Evolutionary conservation across 164 flowering plant genomes (phyloP).

Genomic region (Kingdonia uniflora): DNA sequence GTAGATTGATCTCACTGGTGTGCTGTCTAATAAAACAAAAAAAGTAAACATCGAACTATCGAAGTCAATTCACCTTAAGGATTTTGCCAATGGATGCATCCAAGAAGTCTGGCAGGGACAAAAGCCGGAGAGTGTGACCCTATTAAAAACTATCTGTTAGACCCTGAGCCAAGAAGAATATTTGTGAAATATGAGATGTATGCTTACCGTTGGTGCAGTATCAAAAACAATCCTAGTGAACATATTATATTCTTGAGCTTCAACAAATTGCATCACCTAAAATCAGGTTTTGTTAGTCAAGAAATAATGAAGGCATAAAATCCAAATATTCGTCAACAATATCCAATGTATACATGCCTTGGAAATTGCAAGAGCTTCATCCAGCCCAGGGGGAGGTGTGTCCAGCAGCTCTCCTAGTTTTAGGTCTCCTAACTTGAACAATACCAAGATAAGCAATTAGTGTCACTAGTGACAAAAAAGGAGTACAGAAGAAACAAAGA

Average conservation of each 20-base stretch:
- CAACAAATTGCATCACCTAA: conserved; percentile 96
- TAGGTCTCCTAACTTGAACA: conserved; percentile 64
- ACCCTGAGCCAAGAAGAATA: not conserved
- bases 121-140: conserved; percentile 91
- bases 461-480: not conserved
- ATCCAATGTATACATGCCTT: conserved; percentile 33
- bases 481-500: too few species aligned
- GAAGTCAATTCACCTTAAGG: conserved; percentile 47
- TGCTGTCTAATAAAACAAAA: too few species aligned
- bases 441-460: conserved; percentile 4
- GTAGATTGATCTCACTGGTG: too few species aligned
- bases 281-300: conserved; percentile 4
- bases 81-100: conserved; percentile 93
- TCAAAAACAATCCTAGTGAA: conserved; percentile 87
- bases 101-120: conserved; percentile 89
- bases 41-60: too few species aligned
- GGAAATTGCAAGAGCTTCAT: conserved; percentile 94
- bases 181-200: not conserved
- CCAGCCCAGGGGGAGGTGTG: conserved; percentile 94
- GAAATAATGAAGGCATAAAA: not conserved
- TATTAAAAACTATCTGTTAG: conserved; percentile 13
- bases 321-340: not conserved
- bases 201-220: conserved; percentile 91
- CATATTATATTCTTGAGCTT: conserved; percentile 59
- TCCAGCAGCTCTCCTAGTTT: conserved; percentile 93